phyloP scores from a whole-genome alignment of 2,329 filamentous ascomycete species.

The Chalaropsis ovoidea region DNA sequence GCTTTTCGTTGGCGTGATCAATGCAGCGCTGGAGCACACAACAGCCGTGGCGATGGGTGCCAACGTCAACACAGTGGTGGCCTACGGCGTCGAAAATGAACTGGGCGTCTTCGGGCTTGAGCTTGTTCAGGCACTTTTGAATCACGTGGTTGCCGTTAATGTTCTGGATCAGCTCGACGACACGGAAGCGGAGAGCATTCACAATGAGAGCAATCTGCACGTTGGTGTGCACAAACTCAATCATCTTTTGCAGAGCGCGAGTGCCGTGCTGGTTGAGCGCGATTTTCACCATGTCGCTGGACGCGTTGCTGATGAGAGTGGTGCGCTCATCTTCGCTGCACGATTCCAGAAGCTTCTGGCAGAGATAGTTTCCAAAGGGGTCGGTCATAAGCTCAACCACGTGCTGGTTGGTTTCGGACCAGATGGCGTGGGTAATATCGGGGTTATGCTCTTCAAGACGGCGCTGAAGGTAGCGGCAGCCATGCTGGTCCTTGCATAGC shows the following conservation, averaged over 20 bases:
- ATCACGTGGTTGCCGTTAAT: constrained; percentile 98
- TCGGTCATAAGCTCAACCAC: constrained; percentile 98
- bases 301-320: constrained; percentile 79
- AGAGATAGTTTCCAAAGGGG: constrained; percentile 97
- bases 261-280: constrained; percentile 96
- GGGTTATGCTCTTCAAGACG: constrained; percentile 84
- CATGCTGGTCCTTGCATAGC: constrained; percentile 95
- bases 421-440: constrained; percentile 83
- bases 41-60: constrained; percentile 94
- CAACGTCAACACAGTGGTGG: constrained; percentile 74
- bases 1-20: constrained; percentile 82
- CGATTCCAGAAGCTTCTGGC: constrained; percentile 94
- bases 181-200: constrained; percentile 66
- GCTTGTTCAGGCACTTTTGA: constrained; percentile 95
- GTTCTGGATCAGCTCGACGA: constrained; percentile 92
- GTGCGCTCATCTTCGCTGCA: constrained; percentile 94
- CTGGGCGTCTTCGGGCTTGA: constrained; percentile 70
- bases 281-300: constrained; percentile 79
- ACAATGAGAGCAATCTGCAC: constrained; percentile 85
- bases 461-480: constrained; percentile 92
- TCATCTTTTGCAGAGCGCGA: constrained; percentile 97
- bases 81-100: constrained; percentile 97
- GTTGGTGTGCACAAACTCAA: constrained; percentile 81
- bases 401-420: constrained; percentile 82
- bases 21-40: constrained; percentile 97